Evolutionary conservation across 1,139 yeast genomes (phyloP).

Genomic region (Geotrichum aggregatum): DNA sequence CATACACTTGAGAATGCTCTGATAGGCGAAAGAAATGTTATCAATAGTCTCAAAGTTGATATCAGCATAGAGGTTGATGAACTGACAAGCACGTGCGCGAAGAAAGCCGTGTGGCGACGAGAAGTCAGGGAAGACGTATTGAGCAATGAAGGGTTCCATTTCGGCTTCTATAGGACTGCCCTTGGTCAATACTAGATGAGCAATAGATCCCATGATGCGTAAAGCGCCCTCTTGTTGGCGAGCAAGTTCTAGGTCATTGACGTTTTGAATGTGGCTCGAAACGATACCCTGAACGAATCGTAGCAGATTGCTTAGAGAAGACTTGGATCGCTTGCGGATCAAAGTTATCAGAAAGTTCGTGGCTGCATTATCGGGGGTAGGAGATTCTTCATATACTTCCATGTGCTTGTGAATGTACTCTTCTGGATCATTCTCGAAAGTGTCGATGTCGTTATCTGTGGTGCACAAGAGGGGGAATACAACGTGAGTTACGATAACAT

Average conservation of each 20-base stretch:
- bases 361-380: constrained; percentile 79
- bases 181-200: constrained; percentile 53
- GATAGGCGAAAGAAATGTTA: constrained; percentile 53
- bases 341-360: constrained; percentile 69
- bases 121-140: constrained; percentile 70
- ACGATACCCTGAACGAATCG: constrained; percentile 61
- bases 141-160: constrained; percentile 65
- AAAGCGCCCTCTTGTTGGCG: constrained; percentile 75
- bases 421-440: constrained; percentile 83
- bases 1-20: constrained; percentile 64
- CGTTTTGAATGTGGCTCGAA: constrained; percentile 41
- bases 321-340: constrained; percentile 59
- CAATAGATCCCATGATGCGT: constrained; percentile 69
- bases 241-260: constrained; percentile 56
- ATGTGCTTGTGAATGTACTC: constrained; percentile 81
- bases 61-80: constrained; percentile 63
- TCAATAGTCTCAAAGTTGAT: constrained; percentile 51
- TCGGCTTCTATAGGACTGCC: constrained; percentile 58
- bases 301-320: constrained; percentile 60
- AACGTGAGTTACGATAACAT: constrained; percentile 64
- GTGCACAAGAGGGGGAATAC: constrained; percentile 78
- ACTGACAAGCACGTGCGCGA: constrained; percentile 80
- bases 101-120: constrained; percentile 63
- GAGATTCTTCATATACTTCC: constrained; percentile 67
- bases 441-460: constrained; percentile 61